Conservation (phyloP, 2,329 filamentous ascomycete species). For the Diaporthe citri region DNA sequence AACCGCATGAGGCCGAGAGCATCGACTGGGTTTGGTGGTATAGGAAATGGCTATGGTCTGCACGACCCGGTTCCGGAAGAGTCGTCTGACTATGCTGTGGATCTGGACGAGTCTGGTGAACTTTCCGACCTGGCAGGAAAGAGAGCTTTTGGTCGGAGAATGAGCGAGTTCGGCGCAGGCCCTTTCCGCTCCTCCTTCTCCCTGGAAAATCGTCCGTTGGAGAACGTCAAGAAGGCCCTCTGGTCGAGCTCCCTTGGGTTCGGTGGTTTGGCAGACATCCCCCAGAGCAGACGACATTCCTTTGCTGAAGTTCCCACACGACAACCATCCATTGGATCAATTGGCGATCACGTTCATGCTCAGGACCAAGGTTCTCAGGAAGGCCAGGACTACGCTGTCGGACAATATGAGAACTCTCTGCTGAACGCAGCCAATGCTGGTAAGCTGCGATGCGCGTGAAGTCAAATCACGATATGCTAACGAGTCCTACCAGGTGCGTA, state of each 20-base stretch:
- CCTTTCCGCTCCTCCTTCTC: slow-evolving; percentile 62
- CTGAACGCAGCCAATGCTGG: slow-evolving; percentile 51
- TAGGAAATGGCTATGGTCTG: slow-evolving; percentile 70
- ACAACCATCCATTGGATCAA: slow-evolving; percentile 73
- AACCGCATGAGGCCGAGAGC: slow-evolving; percentile 69
- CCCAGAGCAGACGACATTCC: slow-evolving; percentile 83
- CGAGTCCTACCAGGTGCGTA: slow-evolving; percentile 51
- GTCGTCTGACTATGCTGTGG: slow-evolving; percentile 76
- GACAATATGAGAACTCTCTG: slow-evolving; percentile 54
- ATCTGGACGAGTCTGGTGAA: slow-evolving; percentile 74
- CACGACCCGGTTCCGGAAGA: slow-evolving; percentile 73
- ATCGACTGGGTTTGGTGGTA: slow-evolving; percentile 64
- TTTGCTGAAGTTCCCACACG: slow-evolving; percentile 78
- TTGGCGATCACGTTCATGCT: slow-evolving; percentile 63
- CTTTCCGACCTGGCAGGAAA: slow-evolving; percentile 59
- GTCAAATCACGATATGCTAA: slow-evolving; percentile 44
- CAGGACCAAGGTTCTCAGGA: slow-evolving; percentile 63
- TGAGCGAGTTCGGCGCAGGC: slow-evolving; percentile 68
- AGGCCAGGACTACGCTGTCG: slow-evolving; percentile 56
- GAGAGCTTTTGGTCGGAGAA: slow-evolving; percentile 62
- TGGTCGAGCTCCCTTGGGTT: slow-evolving; percentile 82
- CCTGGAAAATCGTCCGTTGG: slow-evolving; percentile 72
- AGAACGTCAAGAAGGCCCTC: slow-evolving; percentile 75
- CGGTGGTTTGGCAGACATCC: slow-evolving; percentile 69
- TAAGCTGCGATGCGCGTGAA: slow-evolving; percentile 45